phyloP scores from a whole-genome alignment of 2,329 filamentous ascomycete species.

The Colletotrichum noveboracense region DNA sequence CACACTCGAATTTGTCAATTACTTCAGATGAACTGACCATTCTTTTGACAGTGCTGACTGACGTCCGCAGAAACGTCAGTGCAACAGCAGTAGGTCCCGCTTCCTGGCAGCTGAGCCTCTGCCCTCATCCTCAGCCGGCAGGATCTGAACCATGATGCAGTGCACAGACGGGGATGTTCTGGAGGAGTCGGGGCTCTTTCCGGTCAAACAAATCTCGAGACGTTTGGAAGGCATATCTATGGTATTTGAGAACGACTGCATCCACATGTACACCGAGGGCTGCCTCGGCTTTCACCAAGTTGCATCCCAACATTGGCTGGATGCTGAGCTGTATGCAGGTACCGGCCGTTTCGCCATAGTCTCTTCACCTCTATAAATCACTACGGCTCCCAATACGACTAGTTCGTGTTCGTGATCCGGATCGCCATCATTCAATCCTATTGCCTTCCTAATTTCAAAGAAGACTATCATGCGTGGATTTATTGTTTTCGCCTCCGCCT shows the following conservation, averaged over 20 bases:
- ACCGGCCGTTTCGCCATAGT: neutral
- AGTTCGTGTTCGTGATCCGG: neutral
- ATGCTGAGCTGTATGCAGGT: neutral
- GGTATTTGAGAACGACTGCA: neutral
- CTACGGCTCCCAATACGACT: neutral
- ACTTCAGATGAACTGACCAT: conserved; percentile 1
- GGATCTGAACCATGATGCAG: neutral
- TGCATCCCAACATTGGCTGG: neutral
- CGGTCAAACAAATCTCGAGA: conserved; percentile 20
- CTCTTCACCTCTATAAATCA: conserved; percentile 1
- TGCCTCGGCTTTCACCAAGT: neutral
- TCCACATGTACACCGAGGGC: neutral
- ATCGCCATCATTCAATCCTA: neutral
- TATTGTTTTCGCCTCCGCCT: neutral
- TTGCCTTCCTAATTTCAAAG: too few relatives aligned
- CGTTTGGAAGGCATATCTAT: neutral
- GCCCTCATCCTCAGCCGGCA: neutral
- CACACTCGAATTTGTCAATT: conserved; percentile 7
- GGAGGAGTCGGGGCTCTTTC: neutral
- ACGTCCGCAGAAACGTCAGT: neutral
- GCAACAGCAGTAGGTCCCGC: neutral
- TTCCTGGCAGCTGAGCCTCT: neutral
- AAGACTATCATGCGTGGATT: neutral
- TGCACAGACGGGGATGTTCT: neutral
- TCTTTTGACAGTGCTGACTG: neutral